A percentile compares a stretch with the other conserved stretches of the same genome.
Conservation (phyloP, 1,284 basidiomycete species). For the Irpex sp. region DNA sequence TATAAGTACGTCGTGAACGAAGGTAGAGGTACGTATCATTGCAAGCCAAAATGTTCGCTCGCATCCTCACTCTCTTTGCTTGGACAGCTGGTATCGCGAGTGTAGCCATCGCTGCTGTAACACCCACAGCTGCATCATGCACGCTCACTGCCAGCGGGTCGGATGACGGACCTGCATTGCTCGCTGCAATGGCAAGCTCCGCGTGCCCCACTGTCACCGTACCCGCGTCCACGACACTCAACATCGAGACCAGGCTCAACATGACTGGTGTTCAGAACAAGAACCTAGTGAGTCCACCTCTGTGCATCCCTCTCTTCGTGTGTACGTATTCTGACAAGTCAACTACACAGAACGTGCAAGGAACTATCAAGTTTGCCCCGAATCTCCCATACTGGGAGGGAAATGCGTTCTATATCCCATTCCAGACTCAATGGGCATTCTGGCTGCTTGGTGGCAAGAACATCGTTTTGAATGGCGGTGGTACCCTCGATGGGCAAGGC, state of each 20-base stretch:
- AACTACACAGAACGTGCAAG: conserved; percentile 39
- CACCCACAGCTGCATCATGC: conserved; percentile 25
- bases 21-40: background rate
- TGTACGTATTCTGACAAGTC: background rate
- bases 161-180: conserved; percentile 50
- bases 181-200: conserved; percentile 36
- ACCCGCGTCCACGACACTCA: conserved; percentile 44
- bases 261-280: conserved; percentile 50
- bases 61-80: background rate
- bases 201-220: conserved; percentile 42
- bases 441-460: conserved; percentile 63
- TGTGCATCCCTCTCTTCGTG: background rate
- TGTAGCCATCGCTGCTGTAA: background rate
- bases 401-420: conserved; percentile 52
- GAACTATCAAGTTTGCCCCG: conserved; percentile 47
- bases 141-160: conserved; percentile 41
- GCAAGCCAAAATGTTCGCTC: background rate
- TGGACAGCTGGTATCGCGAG: background rate
- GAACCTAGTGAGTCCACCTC: conserved; percentile 40
- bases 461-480: conserved; percentile 53
- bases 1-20: background rate
- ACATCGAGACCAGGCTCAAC: conserved; percentile 47
- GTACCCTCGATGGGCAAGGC: conserved; percentile 57
- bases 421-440: conserved; percentile 57
- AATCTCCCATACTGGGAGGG: conserved; percentile 53